A percentile compares a stretch with the other conserved stretches of the same genome.
Conservation (phyloP, 805 yeast genomes). For the Metschnikowia vanudenii region DNA sequence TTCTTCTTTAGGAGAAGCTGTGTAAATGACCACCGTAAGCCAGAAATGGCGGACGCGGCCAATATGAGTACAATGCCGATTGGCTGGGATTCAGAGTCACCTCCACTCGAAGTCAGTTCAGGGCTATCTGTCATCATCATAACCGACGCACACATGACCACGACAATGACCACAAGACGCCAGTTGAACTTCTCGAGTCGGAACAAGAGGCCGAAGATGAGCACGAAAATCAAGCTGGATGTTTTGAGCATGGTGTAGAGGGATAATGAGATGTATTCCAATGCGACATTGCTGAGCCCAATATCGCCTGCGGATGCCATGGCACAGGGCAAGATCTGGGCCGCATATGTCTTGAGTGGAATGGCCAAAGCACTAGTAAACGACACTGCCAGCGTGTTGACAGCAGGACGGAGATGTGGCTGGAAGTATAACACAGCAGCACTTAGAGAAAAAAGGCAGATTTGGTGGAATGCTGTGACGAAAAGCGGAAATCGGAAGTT, state of each 20-base stretch:
- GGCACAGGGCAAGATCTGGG: conserved; percentile 77
- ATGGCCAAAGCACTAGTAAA: conserved; percentile 19
- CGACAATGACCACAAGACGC: conserved; percentile 66
- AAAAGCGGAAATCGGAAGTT: conserved; percentile 81
- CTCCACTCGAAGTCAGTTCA: conserved; percentile 17
- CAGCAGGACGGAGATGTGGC: conserved; percentile 49
- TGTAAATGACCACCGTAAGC: conserved; percentile 93
- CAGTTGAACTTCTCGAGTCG: conserved; percentile 71
- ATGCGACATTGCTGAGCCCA: conserved; percentile 85
- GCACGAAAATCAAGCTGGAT: conserved; percentile 81
- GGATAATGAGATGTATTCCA: conserved; percentile 73
- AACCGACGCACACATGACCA: conserved; percentile 81
- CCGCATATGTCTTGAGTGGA: conserved; percentile 35
- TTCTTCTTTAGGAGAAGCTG: conserved; percentile 71
- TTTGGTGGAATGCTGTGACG: conserved; percentile 83
- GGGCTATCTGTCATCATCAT: conserved; percentile 72
- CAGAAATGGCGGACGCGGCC: conserved; percentile 76
- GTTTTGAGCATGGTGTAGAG: conserved; percentile 94
- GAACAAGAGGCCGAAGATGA: conserved; percentile 82
- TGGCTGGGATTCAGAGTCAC: conserved; percentile 22
- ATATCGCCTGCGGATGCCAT: conserved; percentile 89
- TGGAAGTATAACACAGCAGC: conserved; percentile 40
- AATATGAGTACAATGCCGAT: conserved; percentile 75
- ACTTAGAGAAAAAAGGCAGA: conserved; percentile 59
- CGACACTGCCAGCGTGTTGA: conserved; percentile 10